phyloP scores from a whole-genome alignment of 2,329 filamentous ascomycete species.

The Coniosporium tulheliwenetii region DNA sequence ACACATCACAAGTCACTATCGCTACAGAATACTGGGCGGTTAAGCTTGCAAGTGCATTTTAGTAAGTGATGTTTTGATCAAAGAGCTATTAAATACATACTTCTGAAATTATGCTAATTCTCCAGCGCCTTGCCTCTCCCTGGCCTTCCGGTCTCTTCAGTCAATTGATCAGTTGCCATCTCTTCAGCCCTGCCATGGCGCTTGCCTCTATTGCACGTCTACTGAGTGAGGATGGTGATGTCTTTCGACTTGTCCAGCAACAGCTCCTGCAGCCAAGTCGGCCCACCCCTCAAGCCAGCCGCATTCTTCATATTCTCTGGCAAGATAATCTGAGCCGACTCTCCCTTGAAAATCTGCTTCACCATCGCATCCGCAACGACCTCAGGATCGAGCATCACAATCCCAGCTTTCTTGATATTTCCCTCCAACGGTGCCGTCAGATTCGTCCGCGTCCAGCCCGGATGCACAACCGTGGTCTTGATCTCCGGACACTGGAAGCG shows the following conservation, averaged over 20 bases:
- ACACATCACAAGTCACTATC: too few species aligned
- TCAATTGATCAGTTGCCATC: too few species aligned
- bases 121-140: neutral
- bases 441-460: constrained; percentile 24
- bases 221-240: neutral
- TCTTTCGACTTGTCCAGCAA: neutral
- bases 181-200: too few species aligned
- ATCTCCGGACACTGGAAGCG: constrained; percentile 26
- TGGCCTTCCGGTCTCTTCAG: neutral
- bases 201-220: neutral
- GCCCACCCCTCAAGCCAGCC: constrained; percentile 2
- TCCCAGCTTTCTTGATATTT: constrained; percentile 15
- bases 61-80: neutral
- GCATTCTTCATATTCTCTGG: constrained; percentile 8
- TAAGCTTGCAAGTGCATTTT: neutral
- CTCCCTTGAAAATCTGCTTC: constrained; percentile 24
- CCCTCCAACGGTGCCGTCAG: constrained; percentile 18
- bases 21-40: too few species aligned
- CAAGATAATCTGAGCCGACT: constrained; percentile 25
- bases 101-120: neutral
- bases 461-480: constrained; percentile 26
- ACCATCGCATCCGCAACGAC: constrained; percentile 26
- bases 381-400: constrained; percentile 20
- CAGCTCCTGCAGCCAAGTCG: constrained; percentile 5
- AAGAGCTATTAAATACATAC: neutral